Evolutionary conservation across 2,329 filamentous ascomycete genomes (phyloP).

Genomic region (Botrytis paeoniae): DNA sequence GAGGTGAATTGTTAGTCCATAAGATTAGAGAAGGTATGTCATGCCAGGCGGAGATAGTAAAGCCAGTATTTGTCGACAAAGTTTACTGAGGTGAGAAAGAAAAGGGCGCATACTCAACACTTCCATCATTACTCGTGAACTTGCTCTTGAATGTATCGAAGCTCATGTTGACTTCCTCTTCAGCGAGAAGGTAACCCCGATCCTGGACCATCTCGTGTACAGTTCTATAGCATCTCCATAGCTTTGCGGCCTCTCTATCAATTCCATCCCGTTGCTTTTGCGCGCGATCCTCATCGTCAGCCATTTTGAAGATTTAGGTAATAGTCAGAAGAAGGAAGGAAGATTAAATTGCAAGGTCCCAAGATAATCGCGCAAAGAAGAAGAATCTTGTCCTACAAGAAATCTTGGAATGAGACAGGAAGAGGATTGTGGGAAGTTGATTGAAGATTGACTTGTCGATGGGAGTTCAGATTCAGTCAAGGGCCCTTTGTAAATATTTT

Average conservation of each 20-base stretch:
- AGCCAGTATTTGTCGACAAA: constrained; percentile 19
- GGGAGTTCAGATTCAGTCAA: not conserved
- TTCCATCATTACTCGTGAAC: constrained; percentile 70
- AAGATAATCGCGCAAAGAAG: not conserved
- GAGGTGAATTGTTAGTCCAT: constrained; percentile 6
- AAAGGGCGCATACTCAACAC: constrained; percentile 63
- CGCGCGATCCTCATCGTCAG: constrained; percentile 33
- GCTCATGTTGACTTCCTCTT: constrained; percentile 83
- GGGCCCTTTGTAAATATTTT: constrained; percentile 17
- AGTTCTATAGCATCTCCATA: constrained; percentile 94
- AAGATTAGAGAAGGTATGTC: not conserved
- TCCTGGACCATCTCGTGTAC: constrained; percentile 94
- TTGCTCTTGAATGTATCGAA: constrained; percentile 75
- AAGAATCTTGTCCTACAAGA: not conserved
- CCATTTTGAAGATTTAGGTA: constrained; percentile 26
- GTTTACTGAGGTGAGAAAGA: not conserved
- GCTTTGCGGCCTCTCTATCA: constrained; percentile 52
- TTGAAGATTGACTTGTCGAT: not conserved
- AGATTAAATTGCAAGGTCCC: not conserved
- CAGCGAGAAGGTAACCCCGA: constrained; percentile 85
- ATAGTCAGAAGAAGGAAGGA: not conserved
- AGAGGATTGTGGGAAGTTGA: not conserved
- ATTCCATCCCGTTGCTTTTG: constrained; percentile 38
- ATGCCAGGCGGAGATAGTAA: not conserved
- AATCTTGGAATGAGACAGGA: too few relatives aligned